A percentile compares a stretch with the other conserved stretches of the same genome.
Conservation (phyloP, 345 rosid species). For the Citrus medica region DNA sequence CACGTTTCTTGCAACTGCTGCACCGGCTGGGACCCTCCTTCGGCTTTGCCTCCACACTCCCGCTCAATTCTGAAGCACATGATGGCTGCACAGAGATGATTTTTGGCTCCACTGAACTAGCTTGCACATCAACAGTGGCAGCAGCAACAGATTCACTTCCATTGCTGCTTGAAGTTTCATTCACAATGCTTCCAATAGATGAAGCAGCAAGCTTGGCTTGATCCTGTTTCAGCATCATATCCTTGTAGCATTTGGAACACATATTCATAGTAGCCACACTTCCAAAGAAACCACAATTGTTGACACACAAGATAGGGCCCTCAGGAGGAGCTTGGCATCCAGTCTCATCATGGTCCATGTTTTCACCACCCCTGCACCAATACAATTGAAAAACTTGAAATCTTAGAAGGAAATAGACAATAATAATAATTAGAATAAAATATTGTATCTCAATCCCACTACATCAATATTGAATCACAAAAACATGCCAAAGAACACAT, state of each 20-base stretch:
- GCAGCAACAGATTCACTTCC: slow-evolving; percentile 34
- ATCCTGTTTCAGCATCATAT: slow-evolving; percentile 59
- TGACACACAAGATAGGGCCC: slow-evolving; percentile 68
- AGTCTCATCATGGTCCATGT: slow-evolving; percentile 90
- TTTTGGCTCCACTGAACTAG: slow-evolving; percentile 39
- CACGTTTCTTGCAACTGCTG: slow-evolving; percentile 70
- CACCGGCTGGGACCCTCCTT: slow-evolving; percentile 82
- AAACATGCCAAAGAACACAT: background rate
- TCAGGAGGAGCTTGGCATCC: slow-evolving; percentile 93
- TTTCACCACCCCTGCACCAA: slow-evolving; percentile 39
- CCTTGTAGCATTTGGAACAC: slow-evolving; percentile 98
- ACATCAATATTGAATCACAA: background rate
- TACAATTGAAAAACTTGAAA: background rate
- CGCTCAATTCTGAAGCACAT: slow-evolving; percentile 23
- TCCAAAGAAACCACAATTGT: slow-evolving; percentile 94
- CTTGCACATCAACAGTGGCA: slow-evolving; percentile 38
- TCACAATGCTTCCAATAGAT: slow-evolving; percentile 55
- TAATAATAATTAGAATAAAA: background rate
- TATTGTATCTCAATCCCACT: background rate
- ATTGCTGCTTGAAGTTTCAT: slow-evolving; percentile 41
- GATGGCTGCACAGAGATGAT: slow-evolving; percentile 39
- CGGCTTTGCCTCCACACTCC: slow-evolving; percentile 43
- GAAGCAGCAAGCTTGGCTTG: slow-evolving; percentile 73
- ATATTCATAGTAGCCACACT: slow-evolving; percentile 90
- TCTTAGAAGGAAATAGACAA: background rate